Evolutionary conservation across 257 asterid species (phyloP).

Genomic region (Jaltomata sinuosa): DNA sequence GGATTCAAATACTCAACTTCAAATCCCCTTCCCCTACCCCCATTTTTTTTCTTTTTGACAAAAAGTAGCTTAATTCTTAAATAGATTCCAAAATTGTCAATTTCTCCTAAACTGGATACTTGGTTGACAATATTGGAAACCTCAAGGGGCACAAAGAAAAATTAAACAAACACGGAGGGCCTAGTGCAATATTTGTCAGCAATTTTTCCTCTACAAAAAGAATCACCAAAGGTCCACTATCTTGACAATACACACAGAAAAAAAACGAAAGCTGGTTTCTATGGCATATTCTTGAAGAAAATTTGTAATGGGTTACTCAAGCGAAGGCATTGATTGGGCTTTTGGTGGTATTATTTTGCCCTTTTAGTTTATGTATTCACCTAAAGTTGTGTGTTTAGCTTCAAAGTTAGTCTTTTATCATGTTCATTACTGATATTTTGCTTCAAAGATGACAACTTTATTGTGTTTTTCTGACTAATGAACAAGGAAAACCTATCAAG

Average conservation of each 20-base stretch:
- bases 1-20: too few relatives aligned
- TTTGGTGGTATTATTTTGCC: constrained; percentile 81
- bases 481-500: not conserved
- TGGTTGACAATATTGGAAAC: not conserved
- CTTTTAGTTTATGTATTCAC: constrained; percentile 29
- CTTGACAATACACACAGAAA: not conserved
- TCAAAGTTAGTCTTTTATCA: not conserved
- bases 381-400: not conserved
- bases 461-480: not conserved
- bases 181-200: not conserved
- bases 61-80: not conserved
- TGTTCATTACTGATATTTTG: not conserved
- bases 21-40: too few relatives aligned
- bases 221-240: not conserved
- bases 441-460: not conserved
- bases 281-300: not conserved
- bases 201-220: too few relatives aligned
- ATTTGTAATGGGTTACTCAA: constrained; percentile 46
- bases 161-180: not conserved
- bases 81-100: not conserved
- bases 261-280: not conserved
- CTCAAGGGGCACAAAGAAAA: not conserved
- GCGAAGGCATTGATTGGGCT: constrained; percentile 70
- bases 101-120: not conserved
- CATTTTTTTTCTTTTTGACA: too few relatives aligned